Evolutionary conservation across 2,329 filamentous ascomycete genomes (phyloP).

Genomic region (Septoria linicola): DNA sequence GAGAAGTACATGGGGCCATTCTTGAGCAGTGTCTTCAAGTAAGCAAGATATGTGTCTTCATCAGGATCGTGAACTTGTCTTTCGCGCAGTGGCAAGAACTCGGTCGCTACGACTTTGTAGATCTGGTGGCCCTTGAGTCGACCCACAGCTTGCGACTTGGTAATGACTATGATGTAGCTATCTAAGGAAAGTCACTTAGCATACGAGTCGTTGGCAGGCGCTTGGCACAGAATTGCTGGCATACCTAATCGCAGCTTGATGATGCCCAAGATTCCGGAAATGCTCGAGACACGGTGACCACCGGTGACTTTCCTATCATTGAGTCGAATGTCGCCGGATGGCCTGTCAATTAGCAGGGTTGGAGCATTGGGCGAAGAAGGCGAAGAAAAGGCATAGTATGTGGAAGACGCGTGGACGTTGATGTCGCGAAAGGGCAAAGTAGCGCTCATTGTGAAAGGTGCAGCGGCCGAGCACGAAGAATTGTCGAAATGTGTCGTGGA

Average conservation of each 20-base stretch:
- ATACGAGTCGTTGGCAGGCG: constrained; percentile 4
- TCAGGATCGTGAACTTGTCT: constrained; percentile 87
- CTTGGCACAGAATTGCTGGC: constrained; percentile 22
- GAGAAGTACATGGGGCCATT: constrained; percentile 95
- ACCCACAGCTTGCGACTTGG: constrained; percentile 86
- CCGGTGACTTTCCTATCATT: constrained; percentile 74
- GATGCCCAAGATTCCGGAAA: constrained; percentile 90
- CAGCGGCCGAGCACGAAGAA: too few species aligned
- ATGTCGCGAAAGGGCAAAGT: constrained; percentile 85
- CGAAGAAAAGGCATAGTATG: constrained; percentile 94
- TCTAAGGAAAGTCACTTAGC: constrained; percentile 51
- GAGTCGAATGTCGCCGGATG: constrained; percentile 84
- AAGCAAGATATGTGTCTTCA: constrained; percentile 83
- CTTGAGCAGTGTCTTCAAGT: constrained; percentile 79
- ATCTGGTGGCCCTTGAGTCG: constrained; percentile 93
- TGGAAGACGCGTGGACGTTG: constrained; percentile 88
- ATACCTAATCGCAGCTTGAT: constrained; percentile 89
- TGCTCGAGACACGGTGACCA: constrained; percentile 84
- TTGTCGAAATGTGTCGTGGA: too few species aligned
- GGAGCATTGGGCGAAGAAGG: constrained; percentile 88
- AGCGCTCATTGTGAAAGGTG: constrained; percentile 45
- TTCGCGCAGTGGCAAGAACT: constrained; percentile 91
- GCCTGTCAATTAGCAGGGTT: constrained; percentile 84
- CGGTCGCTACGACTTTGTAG: constrained; percentile 86
- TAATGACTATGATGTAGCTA: constrained; percentile 97